These are phyloP conservation scores for Alternaria triticina DNA, from an alignment of 2,329 filamentous ascomycete species.

Conservation along the genomic window DNA sequence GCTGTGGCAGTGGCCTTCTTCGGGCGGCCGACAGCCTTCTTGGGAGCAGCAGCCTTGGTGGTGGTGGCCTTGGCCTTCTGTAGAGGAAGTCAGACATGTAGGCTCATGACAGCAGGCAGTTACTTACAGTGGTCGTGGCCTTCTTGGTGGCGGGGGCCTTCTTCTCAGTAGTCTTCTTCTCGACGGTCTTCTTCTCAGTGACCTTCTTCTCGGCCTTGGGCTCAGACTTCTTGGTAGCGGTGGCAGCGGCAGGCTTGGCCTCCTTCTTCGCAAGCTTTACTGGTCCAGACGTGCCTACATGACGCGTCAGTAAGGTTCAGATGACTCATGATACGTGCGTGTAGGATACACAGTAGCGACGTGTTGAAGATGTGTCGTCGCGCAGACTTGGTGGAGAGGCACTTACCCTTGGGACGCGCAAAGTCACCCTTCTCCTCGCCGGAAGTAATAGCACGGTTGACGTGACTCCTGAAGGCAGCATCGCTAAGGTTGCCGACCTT, in stretches of 20 bases:
- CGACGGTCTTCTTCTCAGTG: conserved; percentile 26
- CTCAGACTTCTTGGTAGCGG: conserved; percentile 39
- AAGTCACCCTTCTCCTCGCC: conserved; percentile 90
- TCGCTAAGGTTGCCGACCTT: conserved; percentile 63
- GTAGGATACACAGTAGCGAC: not conserved
- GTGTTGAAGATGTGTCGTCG: not conserved
- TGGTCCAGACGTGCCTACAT: conserved; percentile 77
- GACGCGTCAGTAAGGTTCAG: conserved; percentile 31
- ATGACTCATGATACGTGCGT: not conserved
- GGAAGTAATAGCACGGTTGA: conserved; percentile 82
- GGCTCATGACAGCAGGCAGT: not conserved
- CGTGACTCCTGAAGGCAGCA: conserved; percentile 71
- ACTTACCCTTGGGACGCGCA: conserved; percentile 86
- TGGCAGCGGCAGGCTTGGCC: conserved; percentile 38
- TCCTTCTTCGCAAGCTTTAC: conserved; percentile 92
- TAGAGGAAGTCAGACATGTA: conserved; percentile 16
- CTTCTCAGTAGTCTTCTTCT: conserved; percentile 40
- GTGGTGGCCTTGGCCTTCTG: conserved; percentile 38
- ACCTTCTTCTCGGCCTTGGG: conserved; percentile 43
- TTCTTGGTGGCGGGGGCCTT: conserved; percentile 34
- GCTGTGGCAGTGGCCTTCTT: conserved; percentile 31
- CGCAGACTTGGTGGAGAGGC: not conserved
- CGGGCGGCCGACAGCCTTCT: conserved; percentile 26
- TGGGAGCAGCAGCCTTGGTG: conserved; percentile 26
- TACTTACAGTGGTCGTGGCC: conserved; percentile 34